Percentiles rank a stretch among this genome's conserved stretches.
Conservation (phyloP, 2,329 filamentous ascomycete species). For the Tolypocladium album region DNA sequence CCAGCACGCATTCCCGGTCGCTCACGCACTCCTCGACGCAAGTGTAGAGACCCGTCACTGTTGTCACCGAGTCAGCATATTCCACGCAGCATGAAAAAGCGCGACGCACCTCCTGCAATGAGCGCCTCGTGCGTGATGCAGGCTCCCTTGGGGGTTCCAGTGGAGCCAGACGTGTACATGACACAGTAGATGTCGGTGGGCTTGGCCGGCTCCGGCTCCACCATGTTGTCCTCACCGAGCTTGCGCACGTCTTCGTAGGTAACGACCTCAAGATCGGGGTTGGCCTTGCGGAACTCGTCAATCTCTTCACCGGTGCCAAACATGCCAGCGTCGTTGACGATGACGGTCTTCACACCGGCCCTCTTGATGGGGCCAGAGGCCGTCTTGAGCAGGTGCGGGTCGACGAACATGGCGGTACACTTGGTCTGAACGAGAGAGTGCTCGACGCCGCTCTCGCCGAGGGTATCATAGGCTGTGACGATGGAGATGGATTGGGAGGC, state of each 20-base stretch:
- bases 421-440: conserved; percentile 78
- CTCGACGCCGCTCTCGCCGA: conserved; percentile 73
- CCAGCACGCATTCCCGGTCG: conserved; percentile 68
- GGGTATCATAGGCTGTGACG: conserved; percentile 90
- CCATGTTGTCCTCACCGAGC: conserved; percentile 55
- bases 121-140: conserved; percentile 73
- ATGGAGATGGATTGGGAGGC: conserved; percentile 81
- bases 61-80: not conserved
- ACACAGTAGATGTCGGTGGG: conserved; percentile 73
- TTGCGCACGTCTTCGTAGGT: conserved; percentile 44
- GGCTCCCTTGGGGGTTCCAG: conserved; percentile 81
- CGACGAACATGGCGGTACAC: conserved; percentile 75
- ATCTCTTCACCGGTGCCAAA: conserved; percentile 41
- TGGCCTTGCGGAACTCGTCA: conserved; percentile 43
- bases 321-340: conserved; percentile 50
- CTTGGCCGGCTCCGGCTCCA: conserved; percentile 60
- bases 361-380: conserved; percentile 45
- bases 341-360: conserved; percentile 44
- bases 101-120: conserved; percentile 53
- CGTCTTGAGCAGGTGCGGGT: conserved; percentile 64
- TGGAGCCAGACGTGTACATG: conserved; percentile 83
- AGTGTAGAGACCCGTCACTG: conserved; percentile 67
- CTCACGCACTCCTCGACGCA: conserved; percentile 71
- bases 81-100: not conserved
- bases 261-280: conserved; percentile 41